A percentile compares a stretch with the other conserved stretches of the same genome.
Evolutionary conservation across 1,284 basidiomycete genomes (phyloP).

Genomic region (Apiotrichum porosum): DNA sequence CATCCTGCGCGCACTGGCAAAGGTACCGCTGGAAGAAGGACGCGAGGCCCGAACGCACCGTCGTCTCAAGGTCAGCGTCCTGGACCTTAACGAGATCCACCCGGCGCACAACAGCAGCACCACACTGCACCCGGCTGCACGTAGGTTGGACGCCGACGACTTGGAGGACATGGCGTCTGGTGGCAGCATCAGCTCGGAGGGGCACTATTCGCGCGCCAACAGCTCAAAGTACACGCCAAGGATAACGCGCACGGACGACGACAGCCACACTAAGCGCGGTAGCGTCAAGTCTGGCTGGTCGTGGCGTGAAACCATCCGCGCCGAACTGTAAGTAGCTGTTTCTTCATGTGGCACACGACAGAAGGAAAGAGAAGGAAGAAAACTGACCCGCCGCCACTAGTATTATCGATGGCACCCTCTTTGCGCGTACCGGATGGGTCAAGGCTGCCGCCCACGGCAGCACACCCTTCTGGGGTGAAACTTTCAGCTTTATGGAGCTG

Average conservation of each 20-base stretch:
- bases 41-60: constrained; percentile 13
- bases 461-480: constrained; percentile 32
- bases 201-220: neutral
- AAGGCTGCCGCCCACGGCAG: constrained; percentile 15
- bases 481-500: constrained; percentile 20
- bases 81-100: constrained; percentile 24
- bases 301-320: constrained; percentile 16
- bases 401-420: constrained; percentile 16
- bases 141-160: neutral
- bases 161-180: neutral
- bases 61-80: constrained; percentile 20
- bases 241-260: neutral
- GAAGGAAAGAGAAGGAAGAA: neutral
- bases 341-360: too few relatives aligned
- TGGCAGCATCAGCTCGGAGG: neutral
- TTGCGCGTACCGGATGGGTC: constrained; percentile 25
- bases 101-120: neutral
- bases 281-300: constrained; percentile 18
- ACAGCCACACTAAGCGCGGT: neutral
- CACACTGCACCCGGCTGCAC: neutral
- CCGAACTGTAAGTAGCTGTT: constrained; percentile 25
- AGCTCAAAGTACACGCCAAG: neutral
- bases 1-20: constrained; percentile 13
- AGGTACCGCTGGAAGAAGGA: constrained; percentile 1
- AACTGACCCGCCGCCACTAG: constrained; percentile 6